Conservation (phyloP, 2,329 filamentous ascomycete species). For the Xylariomycetidae sp. region DNA sequence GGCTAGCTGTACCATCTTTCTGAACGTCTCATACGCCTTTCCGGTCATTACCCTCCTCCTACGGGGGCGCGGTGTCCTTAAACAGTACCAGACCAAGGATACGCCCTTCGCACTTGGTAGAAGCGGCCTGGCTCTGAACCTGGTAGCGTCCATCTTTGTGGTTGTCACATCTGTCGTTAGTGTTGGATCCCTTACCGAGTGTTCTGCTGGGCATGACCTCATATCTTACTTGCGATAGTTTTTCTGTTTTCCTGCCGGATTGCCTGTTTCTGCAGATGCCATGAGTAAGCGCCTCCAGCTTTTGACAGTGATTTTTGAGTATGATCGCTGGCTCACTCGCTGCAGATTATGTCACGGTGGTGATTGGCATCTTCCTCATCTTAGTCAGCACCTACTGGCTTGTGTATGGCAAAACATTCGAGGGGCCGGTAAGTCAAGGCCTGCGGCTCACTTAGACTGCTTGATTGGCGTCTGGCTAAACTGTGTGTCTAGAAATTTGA, state of each 20-base stretch:
- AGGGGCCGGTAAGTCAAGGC: slow-evolving; percentile 21
- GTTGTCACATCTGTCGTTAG: slow-evolving; percentile 32
- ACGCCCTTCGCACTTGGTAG: slow-evolving; percentile 26
- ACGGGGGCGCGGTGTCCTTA: slow-evolving; percentile 29
- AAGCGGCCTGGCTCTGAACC: slow-evolving; percentile 27
- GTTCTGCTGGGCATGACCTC: background rate
- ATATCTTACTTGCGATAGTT: slow-evolving; percentile 16
- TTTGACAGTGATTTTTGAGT: too few relatives aligned
- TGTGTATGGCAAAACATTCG: slow-evolving; percentile 20
- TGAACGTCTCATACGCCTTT: slow-evolving; percentile 41
- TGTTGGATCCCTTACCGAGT: slow-evolving; percentile 1
- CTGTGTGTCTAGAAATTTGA: slow-evolving; percentile 19
- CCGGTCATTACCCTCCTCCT: slow-evolving; percentile 35
- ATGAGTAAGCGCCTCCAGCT: slow-evolving; percentile 22
- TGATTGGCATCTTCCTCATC: slow-evolving; percentile 31
- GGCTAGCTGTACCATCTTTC: slow-evolving; percentile 39
- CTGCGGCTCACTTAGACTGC: background rate
- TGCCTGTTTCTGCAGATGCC: slow-evolving; percentile 23
- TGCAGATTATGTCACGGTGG: slow-evolving; percentile 31
- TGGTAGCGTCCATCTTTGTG: slow-evolving; percentile 30
- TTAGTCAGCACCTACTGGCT: slow-evolving; percentile 22
- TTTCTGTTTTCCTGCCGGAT: slow-evolving; percentile 26
- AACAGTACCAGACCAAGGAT: slow-evolving; percentile 18
- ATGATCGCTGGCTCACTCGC: background rate
- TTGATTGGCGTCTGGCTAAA: slow-evolving; percentile 2